Base-by-base conservation (phyloP, 495 filamentous ascomycete species). In the Aspergillus taichungensis region DNA sequence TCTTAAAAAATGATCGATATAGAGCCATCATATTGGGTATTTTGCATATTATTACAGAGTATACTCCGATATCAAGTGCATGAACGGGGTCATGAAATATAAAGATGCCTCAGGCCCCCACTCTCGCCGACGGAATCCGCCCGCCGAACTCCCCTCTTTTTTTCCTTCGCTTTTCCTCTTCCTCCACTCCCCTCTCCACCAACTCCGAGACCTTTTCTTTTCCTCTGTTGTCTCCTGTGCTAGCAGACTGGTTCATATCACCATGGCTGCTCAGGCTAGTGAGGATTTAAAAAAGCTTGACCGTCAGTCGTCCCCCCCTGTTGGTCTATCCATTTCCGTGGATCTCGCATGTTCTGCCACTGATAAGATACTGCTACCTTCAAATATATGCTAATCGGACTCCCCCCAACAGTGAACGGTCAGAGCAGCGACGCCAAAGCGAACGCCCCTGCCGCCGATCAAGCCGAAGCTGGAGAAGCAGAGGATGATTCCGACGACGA, bases 401-500 rank as follows among this genome's bases (percentile, higher is more conserved):
- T 56, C 36, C 41, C 43, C 14, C 35, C 44, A 43, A 58, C 57
- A 70, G 69, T 71, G 50, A 73, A 71, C 54, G 69, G 66, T 51
- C 73, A 75, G 40, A 67, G 63, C 50, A 76, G 74, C 56, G 62
- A 70, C 24, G 66, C 64, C 6, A 63, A 72, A 42, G 56, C 59
- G 39, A 57, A 62, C 32, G 58, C 63, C 43, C 58, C 73, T 35
- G 67, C 69, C 43, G 57, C 59, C 31, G 60, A 41, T 41, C 61
- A 68, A 46, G 52, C 58, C 30, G 59, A 53, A 51, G 43, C 63
- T 40, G 68, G 56, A 43, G 72, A 77, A 46, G 78, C 72, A 13
- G 76, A 77, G 43, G 83, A 85, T 42, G 81, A 85, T 36, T 83
- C 80, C 24, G 82, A 85, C 29, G 83, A 87, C 37, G 75, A 73